Conservation (phyloP, 192 early-diverging fungal genomes). For the Backusella westeae region DNA sequence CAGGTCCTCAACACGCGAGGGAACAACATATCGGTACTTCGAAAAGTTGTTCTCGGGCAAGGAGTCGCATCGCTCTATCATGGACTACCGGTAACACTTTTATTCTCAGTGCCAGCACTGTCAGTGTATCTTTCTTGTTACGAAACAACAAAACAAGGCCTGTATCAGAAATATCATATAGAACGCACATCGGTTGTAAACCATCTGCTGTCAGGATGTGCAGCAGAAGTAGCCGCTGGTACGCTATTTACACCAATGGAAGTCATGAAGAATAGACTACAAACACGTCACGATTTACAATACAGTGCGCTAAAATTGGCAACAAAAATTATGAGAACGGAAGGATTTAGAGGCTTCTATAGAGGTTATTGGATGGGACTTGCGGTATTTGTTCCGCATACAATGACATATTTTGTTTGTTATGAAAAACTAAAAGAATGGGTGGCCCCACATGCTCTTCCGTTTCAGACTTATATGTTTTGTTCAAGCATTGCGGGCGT, state of each 20-base stretch:
- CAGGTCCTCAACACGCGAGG: conserved; percentile 42
- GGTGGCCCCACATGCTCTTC: conserved; percentile 27
- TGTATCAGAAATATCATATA: conserved; percentile 16
- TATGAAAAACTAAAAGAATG: conserved; percentile 61
- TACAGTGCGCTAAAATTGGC: conserved; percentile 37
- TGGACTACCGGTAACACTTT: conserved; percentile 65
- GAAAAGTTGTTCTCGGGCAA: conserved; percentile 17
- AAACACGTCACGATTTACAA: conserved; percentile 35
- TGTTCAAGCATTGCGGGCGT: conserved; percentile 61
- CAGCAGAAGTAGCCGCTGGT: conserved; percentile 66
- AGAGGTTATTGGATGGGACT: conserved; percentile 71
- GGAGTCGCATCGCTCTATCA: conserved; percentile 52
- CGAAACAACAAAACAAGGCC: conserved; percentile 54
- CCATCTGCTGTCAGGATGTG: conserved; percentile 54
- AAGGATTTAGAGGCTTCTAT: conserved; percentile 68
- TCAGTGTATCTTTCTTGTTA: conserved; percentile 71
- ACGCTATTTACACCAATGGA: conserved; percentile 87
- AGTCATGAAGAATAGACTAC: conserved; percentile 73
- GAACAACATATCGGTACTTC: conserved; percentile 25
- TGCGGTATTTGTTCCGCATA: conserved; percentile 76
- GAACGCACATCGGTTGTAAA: conserved; percentile 43
- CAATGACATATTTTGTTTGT: conserved; percentile 64
- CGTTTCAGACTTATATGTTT: conserved; percentile 54
- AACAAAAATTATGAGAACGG: conserved; percentile 44
- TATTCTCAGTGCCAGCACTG: conserved; percentile 70